phyloP scores from a whole-genome alignment of 441 rosid species.

The Theobroma grandiflorum region DNA sequence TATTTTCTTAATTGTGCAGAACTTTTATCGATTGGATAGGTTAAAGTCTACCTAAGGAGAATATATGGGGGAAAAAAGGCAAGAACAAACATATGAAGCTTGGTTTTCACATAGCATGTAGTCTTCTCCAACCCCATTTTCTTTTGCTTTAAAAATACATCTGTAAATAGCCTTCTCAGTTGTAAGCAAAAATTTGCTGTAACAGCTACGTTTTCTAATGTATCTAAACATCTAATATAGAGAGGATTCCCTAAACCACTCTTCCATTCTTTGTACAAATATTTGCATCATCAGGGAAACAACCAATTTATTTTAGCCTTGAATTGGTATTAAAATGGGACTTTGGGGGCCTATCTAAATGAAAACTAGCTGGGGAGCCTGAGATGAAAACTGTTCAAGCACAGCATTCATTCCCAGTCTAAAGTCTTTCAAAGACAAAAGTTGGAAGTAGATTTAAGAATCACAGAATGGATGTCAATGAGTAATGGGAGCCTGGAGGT shows the following conservation, averaged over 20 bases:
- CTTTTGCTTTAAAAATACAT: background rate
- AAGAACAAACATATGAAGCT: slow-evolving; percentile 27
- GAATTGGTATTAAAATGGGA: background rate
- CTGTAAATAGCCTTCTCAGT: slow-evolving; percentile 18
- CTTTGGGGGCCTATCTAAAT: background rate
- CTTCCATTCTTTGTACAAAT: background rate
- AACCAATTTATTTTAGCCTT: background rate
- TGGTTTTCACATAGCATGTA: slow-evolving; percentile 6
- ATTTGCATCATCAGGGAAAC: background rate
- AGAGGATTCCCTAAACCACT: background rate
- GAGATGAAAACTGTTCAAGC: background rate
- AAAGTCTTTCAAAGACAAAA: background rate
- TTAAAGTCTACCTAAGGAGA: slow-evolving; percentile 51
- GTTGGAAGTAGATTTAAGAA: background rate
- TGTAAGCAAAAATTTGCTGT: slow-evolving; percentile 8
- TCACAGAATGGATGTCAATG: background rate
- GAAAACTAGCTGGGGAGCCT: background rate
- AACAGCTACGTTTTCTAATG: background rate
- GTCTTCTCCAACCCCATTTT: background rate
- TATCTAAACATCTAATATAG: background rate
- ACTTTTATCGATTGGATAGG: slow-evolving; percentile 50
- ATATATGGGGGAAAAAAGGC: background rate
- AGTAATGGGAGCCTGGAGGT: background rate
- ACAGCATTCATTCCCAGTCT: background rate
- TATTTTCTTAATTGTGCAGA: slow-evolving; percentile 45